A percentile compares a stretch with the other conserved stretches of the same genome.
These are phyloP conservation scores for Kingdonia uniflora DNA, from an alignment of 164 flowering plant species.

Conservation along the genomic window DNA sequence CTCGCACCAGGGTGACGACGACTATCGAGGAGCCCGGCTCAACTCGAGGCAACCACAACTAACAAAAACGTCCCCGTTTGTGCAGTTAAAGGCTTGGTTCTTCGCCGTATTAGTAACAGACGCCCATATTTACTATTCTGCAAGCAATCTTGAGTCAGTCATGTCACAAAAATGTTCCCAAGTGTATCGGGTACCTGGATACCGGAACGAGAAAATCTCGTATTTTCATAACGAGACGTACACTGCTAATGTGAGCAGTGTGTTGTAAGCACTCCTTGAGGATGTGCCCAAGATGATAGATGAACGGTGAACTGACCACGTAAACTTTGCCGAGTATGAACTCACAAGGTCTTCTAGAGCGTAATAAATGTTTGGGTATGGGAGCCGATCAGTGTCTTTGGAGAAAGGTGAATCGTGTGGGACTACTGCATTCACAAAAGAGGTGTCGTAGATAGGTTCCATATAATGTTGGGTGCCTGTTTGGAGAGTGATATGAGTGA, in stretches of 20 bases:
- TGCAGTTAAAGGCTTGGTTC: constrained; percentile 30
- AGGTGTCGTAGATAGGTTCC: constrained; percentile 23
- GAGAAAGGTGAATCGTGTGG: constrained; percentile 18
- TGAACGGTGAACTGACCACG: constrained; percentile 29
- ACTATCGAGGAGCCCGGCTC: no score
- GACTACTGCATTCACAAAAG: background rate
- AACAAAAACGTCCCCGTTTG: constrained; percentile 27
- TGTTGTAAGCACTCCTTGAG: constrained; percentile 11
- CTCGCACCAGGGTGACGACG: no score
- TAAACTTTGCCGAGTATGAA: constrained; percentile 9
- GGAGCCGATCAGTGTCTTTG: constrained; percentile 16
- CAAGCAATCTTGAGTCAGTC: constrained; percentile 17
- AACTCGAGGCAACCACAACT: no score
- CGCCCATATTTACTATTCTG: constrained; percentile 32
- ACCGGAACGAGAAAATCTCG: constrained; percentile 18
- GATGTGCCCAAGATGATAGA: constrained; percentile 26
- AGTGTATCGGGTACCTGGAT: constrained; percentile 19
- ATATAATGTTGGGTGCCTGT: constrained; percentile 39
- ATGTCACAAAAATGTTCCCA: constrained; percentile 29
- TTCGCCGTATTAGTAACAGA: constrained; percentile 14
- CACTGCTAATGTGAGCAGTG: constrained; percentile 12
- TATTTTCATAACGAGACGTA: constrained; percentile 19
- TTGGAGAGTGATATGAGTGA: constrained; percentile 24
- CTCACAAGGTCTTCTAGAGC: constrained; percentile 20
- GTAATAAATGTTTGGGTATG: constrained; percentile 26